Evolutionary conservation across 2,329 filamentous ascomycete species (phyloP).

Genomic region (Penicillium oxalicum): DNA sequence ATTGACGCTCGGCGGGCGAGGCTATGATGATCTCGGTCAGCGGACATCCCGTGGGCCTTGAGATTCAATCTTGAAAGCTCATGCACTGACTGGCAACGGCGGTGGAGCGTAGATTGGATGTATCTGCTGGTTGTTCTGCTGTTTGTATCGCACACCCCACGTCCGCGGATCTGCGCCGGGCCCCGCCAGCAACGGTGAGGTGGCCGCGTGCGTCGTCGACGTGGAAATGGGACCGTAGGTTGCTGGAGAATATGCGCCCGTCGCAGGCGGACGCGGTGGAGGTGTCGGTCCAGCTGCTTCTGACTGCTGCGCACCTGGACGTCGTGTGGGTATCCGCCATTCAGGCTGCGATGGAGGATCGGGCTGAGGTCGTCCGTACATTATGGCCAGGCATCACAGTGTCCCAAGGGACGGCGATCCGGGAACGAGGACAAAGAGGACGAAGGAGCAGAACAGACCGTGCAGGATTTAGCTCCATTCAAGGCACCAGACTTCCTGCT

Average conservation of each 20-base stretch:
- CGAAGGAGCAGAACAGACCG: neutral
- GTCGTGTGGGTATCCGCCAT: constrained; percentile 31
- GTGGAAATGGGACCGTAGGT: constrained; percentile 33
- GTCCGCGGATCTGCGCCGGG: constrained; percentile 28
- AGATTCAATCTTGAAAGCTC: neutral
- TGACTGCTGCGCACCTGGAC: constrained; percentile 14
- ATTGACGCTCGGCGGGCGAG: constrained; percentile 32
- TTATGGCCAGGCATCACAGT: constrained; percentile 15
- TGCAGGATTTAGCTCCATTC: neutral
- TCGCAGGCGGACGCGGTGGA: constrained; percentile 21
- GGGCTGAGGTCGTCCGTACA: constrained; percentile 32
- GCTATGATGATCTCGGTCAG: constrained; percentile 18
- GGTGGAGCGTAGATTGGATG: constrained; percentile 23
- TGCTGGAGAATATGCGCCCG: constrained; percentile 29
- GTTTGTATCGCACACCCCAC: constrained; percentile 43
- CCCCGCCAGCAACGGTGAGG: constrained; percentile 16
- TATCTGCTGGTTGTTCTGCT: constrained; percentile 33
- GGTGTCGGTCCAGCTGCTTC: constrained; percentile 19
- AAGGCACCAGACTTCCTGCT: no score
- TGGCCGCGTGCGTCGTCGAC: constrained; percentile 11
- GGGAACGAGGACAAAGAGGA: constrained; percentile 1
- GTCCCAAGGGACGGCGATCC: neutral
- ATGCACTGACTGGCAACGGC: constrained; percentile 34
- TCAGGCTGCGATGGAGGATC: constrained; percentile 31
- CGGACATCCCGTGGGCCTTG: no score